Evolutionary conservation across 192 early-diverging fungal species (phyloP).

Genomic region (Chytriomyces confervae): DNA sequence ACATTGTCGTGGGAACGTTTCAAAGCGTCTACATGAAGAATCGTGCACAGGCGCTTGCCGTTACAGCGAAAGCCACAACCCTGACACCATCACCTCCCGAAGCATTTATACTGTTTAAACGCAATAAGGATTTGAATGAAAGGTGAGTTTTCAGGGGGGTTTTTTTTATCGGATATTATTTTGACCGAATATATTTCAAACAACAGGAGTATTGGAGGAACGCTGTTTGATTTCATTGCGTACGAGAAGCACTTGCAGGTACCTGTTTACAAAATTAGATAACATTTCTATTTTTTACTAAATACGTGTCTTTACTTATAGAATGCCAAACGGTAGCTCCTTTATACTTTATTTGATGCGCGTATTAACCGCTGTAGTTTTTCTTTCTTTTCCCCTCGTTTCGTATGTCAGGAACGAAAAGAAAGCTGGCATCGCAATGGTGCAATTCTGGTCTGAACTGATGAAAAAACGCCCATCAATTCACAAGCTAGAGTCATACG

Average conservation of each 20-base stretch:
- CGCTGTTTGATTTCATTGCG: slow-evolving; percentile 53
- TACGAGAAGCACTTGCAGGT: slow-evolving; percentile 37
- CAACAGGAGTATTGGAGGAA: slow-evolving; percentile 22
- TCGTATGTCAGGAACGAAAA: slow-evolving; percentile 1
- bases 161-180: not conserved
- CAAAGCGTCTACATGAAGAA: slow-evolving; percentile 47
- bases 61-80: slow-evolving; percentile 36
- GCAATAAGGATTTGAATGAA: slow-evolving; percentile 47
- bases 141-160: not conserved
- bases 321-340: slow-evolving; percentile 36
- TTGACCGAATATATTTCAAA: not conserved
- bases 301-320: too few relatives aligned
- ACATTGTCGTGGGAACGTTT: slow-evolving; percentile 45
- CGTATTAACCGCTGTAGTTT: too few relatives aligned
- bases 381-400: too few relatives aligned
- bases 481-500: slow-evolving; percentile 39
- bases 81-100: slow-evolving; percentile 42
- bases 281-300: not conserved
- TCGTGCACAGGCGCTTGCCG: slow-evolving; percentile 44
- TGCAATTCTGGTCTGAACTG: slow-evolving; percentile 56
- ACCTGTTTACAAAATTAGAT: too few relatives aligned
- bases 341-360: not conserved
- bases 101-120: slow-evolving; percentile 45
- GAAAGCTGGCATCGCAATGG: slow-evolving; percentile 33
- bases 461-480: slow-evolving; percentile 36